These are phyloP conservation scores for Ogataea philodendri DNA, from an alignment of 805 yeast species.

Conservation along the genomic window DNA sequence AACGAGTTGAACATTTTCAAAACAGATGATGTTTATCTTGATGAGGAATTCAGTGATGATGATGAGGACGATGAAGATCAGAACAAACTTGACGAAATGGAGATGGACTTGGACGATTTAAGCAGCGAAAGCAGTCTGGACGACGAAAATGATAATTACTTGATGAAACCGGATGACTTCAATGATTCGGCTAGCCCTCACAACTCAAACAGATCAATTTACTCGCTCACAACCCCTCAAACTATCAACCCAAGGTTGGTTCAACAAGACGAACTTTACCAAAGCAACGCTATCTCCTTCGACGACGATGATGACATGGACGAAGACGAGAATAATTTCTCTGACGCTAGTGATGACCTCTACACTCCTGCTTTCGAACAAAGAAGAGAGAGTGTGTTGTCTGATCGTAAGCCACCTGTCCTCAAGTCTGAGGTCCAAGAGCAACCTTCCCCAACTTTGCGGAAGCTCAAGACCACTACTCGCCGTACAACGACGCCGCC, in stretches of 20 bases:
- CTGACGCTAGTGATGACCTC: constrained; percentile 29
- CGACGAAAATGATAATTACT: constrained; percentile 24
- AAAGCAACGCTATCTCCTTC: constrained; percentile 14
- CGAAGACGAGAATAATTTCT: constrained; percentile 20
- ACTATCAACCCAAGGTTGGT: constrained; percentile 27
- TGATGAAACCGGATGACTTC: constrained; percentile 18
- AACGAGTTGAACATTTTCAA: constrained; percentile 34
- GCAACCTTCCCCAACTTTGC: constrained; percentile 23
- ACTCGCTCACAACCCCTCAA: constrained; percentile 30
- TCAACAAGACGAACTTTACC: constrained; percentile 17
- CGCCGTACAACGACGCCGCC: constrained; percentile 14
- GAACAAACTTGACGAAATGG: constrained; percentile 31
- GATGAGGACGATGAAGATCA: constrained; percentile 33
- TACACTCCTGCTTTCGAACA: constrained; percentile 33
- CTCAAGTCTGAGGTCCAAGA: constrained; percentile 17
- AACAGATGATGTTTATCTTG: constrained; percentile 29
- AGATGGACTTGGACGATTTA: constrained; percentile 32
- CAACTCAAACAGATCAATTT: constrained; percentile 27
- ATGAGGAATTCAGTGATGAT: constrained; percentile 33
- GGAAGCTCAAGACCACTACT: constrained; percentile 20
- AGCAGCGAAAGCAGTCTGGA: constrained; percentile 28
- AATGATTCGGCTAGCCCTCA: constrained; percentile 19
- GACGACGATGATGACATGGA: constrained; percentile 22
- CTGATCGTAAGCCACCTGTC: constrained; percentile 21
- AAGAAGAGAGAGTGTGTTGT: constrained; percentile 27